Percentiles rank a stretch among this genome's conserved stretches.
Conservation (phyloP, 2,329 filamentous ascomycete species). For the Apiospora kogelbergensis region DNA sequence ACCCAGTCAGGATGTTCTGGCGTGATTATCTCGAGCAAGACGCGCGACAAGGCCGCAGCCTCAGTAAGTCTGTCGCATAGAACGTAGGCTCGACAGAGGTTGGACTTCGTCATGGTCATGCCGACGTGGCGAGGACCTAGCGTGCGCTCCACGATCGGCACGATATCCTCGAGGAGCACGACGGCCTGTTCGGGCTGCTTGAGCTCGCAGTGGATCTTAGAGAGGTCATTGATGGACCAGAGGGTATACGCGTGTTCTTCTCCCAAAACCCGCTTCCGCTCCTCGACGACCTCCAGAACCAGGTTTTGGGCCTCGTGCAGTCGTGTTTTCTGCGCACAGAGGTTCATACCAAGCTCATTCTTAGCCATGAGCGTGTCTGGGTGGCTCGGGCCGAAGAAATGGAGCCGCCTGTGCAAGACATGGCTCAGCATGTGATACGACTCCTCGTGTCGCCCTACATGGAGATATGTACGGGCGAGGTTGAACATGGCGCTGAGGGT, state of each 20-base stretch:
- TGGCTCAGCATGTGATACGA: too few relatives aligned
- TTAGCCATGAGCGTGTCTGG: slow-evolving; percentile 26
- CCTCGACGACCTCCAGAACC: background rate
- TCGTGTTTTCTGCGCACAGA: background rate
- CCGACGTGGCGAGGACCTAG: background rate
- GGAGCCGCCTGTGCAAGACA: slow-evolving; percentile 16
- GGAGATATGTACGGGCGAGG: too few relatives aligned
- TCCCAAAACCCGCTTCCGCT: slow-evolving; percentile 19
- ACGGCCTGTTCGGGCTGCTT: slow-evolving; percentile 24
- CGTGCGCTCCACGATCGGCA: slow-evolving; percentile 15
- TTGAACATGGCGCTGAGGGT: too few relatives aligned
- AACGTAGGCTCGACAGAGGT: background rate
- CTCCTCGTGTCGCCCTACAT: too few relatives aligned
- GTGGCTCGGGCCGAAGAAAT: slow-evolving; percentile 24
- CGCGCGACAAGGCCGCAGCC: background rate
- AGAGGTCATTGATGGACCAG: slow-evolving; percentile 31
- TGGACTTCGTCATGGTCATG: background rate
- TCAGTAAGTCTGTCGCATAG: background rate
- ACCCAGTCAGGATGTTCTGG: slow-evolving; percentile 18
- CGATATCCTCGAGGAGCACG: slow-evolving; percentile 16
- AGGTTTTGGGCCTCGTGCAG: slow-evolving; percentile 12
- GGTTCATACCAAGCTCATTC: slow-evolving; percentile 17
- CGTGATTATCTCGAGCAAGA: background rate
- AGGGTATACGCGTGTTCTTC: slow-evolving; percentile 35
- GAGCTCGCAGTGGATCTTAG: slow-evolving; percentile 28